Evolutionary conservation across 2,329 filamentous ascomycete species (phyloP), one percentile per base, ranked within the genome.

Genomic region (Pseudogymnoascus sp.): DNA sequence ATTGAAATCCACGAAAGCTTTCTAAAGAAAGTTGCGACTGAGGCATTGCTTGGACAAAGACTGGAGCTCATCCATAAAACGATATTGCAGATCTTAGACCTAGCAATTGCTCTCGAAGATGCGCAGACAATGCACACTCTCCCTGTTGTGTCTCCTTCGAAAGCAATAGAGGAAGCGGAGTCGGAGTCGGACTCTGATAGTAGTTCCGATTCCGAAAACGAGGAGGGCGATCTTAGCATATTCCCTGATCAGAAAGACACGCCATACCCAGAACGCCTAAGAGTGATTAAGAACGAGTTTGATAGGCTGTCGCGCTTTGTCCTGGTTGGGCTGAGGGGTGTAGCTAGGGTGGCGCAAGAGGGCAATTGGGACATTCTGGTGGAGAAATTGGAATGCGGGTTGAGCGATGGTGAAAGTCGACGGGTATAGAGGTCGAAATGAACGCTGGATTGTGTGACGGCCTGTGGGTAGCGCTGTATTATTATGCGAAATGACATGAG

Each of bases 351-450:
- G 35, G 87, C 88, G 58, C 85, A 85, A 29, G 85, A 90, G 74
- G 80, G 69, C 33, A 84, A 87, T 71, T 93, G 92, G 88, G 90
- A 94, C 73, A 84, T 88, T 64, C 72, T 96, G 64, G 90, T 89
- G 0, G 90, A 96, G 73, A 89, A 88, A 77, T 74, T 96, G 48
- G 88, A 92, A 68, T 79, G 79, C 69, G 76, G 78, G 1, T 58
- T 72, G 27, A 68, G 61, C 6, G 59, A 60, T 18, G 48, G 59
- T 8, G 60, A 40, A 55, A n/a, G 48, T 29, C 48, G 48, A 7
- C 29, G 48, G 29, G 29, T 8, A 21, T 55, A 55, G 5, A 3
- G 13, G 29, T 5, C 27, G 27, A 18, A 52, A 33, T 10, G 5
- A 12, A n/a, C 27, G 29, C 12, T 55, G 48, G 48, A 9, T 18